phyloP scores from a whole-genome alignment of 108 stramenopile genomes.

The Mediolabrus comicus region DNA sequence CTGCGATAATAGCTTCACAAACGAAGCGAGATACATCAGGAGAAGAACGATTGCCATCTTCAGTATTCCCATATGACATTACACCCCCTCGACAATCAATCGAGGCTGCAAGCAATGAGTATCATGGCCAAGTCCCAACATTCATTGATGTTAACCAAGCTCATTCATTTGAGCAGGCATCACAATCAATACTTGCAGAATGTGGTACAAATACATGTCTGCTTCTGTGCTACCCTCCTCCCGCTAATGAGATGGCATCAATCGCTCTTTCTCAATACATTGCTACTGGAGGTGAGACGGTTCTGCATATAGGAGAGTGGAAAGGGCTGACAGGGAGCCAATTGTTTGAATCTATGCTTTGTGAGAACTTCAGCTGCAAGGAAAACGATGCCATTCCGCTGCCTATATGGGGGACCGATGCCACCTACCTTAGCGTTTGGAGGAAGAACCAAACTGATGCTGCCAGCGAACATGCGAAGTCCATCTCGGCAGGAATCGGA shows the following conservation, averaged over 20 bases:
- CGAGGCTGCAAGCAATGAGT: constrained; percentile 13
- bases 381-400: constrained; percentile 13
- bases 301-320: constrained; percentile 46
- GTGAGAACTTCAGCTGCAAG: constrained; percentile 15
- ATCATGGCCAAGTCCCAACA: constrained; percentile 34
- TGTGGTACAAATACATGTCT: constrained; percentile 7
- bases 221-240: constrained; percentile 44
- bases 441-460: constrained; percentile 1
- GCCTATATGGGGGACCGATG: constrained; percentile 43
- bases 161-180: constrained; percentile 12
- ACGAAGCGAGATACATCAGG: not conserved
- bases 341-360: constrained; percentile 21
- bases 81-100: constrained; percentile 17
- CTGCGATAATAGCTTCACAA: constrained; percentile 16
- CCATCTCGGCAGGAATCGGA: constrained; percentile 24
- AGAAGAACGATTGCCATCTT: not conserved
- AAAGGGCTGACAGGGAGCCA: constrained; percentile 38
- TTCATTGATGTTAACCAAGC: constrained; percentile 19
- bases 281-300: constrained; percentile 14
- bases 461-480: not conserved
- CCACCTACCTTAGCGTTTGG: constrained; percentile 47
- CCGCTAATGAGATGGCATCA: constrained; percentile 34
- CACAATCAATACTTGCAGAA: not conserved
- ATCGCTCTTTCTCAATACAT: constrained; percentile 14
- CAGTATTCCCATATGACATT: constrained; percentile 27